Conservation (phyloP, 78 protist species). For the Dictyostelium firmibasis region DNA sequence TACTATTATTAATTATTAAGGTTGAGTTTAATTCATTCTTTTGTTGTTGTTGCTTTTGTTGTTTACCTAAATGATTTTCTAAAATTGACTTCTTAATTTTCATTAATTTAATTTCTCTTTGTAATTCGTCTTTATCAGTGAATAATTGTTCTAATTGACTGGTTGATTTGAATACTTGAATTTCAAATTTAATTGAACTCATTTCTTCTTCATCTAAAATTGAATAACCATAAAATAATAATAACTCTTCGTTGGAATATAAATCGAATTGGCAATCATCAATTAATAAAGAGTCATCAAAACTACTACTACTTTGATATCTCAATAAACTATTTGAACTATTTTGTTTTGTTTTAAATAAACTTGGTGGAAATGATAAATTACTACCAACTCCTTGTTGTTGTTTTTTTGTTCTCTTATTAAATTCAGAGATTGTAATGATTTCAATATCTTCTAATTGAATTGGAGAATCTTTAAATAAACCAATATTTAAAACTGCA, state of each 20-base stretch:
- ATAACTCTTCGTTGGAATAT: conserved; percentile 27
- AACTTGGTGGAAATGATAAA: not conserved
- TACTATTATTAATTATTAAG: not conserved
- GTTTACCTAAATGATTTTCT: conserved; percentile 10
- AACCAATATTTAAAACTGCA: conserved; percentile 18
- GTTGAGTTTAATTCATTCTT: not conserved
- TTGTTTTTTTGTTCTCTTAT: not conserved
- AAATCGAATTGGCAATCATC: conserved; percentile 35
- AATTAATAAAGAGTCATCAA: not conserved
- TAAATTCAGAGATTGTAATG: conserved; percentile 9
- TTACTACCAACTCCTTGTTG: too few species aligned
- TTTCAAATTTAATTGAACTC: conserved; percentile 2
- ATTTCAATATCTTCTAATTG: conserved; percentile 41
- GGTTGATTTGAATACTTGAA: conserved; percentile 29
- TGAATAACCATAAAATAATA: conserved; percentile 58
- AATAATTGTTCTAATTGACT: not conserved
- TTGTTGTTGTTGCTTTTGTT: not conserved
- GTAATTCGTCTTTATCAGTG: conserved; percentile 5
- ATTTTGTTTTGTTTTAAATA: not conserved
- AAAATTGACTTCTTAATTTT: conserved; percentile 22
- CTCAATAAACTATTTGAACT: not conserved
- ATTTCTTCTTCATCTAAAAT: conserved; percentile 30
- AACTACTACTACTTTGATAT: not conserved
- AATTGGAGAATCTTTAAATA: conserved; percentile 61
- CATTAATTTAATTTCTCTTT: conserved; percentile 29